These are phyloP conservation scores for Neocallimastix lanati DNA, from an alignment of 192 early-diverging fungal genomes.

Conservation along the genomic window DNA sequence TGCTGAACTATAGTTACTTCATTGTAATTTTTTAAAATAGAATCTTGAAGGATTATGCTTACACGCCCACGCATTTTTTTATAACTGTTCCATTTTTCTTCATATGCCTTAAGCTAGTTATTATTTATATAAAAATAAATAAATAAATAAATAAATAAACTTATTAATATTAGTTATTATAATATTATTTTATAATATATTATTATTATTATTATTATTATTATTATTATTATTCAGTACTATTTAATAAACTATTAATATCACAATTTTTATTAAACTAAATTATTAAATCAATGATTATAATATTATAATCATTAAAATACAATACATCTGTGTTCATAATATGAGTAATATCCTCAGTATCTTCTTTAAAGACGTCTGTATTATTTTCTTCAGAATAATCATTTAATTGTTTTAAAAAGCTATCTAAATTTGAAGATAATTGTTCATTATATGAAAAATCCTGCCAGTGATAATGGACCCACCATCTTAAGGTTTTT, in stretches of 20 bases:
- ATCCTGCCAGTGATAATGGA: constrained; percentile 33
- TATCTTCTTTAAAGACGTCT: neutral
- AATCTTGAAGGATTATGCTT: constrained; percentile 22
- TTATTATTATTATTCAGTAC: too few relatives aligned
- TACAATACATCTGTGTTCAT: neutral
- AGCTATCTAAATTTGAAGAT: constrained; percentile 16
- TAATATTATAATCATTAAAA: too few relatives aligned
- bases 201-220: too few relatives aligned
- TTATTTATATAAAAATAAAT: too few relatives aligned
- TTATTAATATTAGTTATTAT: too few relatives aligned
- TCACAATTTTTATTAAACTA: too few relatives aligned
- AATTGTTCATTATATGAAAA: constrained; percentile 23
- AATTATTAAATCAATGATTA: too few relatives aligned
- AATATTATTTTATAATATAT: too few relatives aligned
- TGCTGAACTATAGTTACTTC: constrained; percentile 24
- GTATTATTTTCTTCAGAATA: neutral
- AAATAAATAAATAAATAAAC: too few relatives aligned
- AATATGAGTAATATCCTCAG: neutral
- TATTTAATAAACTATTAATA: too few relatives aligned
- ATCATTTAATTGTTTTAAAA: constrained; percentile 13
- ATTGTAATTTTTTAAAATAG: constrained; percentile 21
- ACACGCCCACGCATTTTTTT: constrained; percentile 15
- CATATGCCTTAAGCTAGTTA: constrained; percentile 19
- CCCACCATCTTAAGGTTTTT: constrained; percentile 20
- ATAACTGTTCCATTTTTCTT: constrained; percentile 23